phyloP scores from a whole-genome alignment of 1,139 yeast species.

The Wickerhamiella infanticola region DNA sequence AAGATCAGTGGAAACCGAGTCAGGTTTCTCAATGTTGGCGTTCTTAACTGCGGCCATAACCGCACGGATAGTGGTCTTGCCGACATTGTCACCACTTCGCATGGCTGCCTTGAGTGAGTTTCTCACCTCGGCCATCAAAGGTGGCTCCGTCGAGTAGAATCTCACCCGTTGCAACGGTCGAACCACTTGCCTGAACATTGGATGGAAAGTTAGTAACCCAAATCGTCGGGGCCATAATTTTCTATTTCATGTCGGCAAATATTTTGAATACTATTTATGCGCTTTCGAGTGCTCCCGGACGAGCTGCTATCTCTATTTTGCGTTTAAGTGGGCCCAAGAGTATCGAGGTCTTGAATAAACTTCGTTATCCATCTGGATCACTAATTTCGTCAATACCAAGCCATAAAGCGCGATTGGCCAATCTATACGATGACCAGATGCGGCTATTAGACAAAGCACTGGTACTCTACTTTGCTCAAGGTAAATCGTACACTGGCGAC shows the following conservation, averaged over 20 bases:
- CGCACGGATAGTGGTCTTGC: slow-evolving; percentile 40
- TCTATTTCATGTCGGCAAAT: not conserved
- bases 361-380: slow-evolving; percentile 28
- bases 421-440: slow-evolving; percentile 17
- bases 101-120: slow-evolving; percentile 23
- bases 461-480: slow-evolving; percentile 51
- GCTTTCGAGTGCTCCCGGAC: slow-evolving; percentile 64
- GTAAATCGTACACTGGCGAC: slow-evolving; percentile 87
- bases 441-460: slow-evolving; percentile 61
- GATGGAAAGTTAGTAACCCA: not conserved
- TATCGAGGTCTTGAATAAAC: slow-evolving; percentile 25
- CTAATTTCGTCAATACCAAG: slow-evolving; percentile 28
- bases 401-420: slow-evolving; percentile 40
- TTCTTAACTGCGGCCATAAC: slow-evolving; percentile 43
- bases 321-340: slow-evolving; percentile 62
- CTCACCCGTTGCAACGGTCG: not conserved
- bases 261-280: slow-evolving; percentile 58
- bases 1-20: slow-evolving; percentile 33
- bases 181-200: not conserved
- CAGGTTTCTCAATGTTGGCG: slow-evolving; percentile 38
- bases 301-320: slow-evolving; percentile 78
- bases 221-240: not conserved
- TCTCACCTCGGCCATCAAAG: slow-evolving; percentile 23
- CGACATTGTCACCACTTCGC: slow-evolving; percentile 17
- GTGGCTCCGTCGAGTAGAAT: slow-evolving; percentile 18